A percentile compares a stretch with the other conserved stretches of the same genome.
Evolutionary conservation across 305 asterid genomes (phyloP).

Genomic region (Fraxinus albicans): DNA sequence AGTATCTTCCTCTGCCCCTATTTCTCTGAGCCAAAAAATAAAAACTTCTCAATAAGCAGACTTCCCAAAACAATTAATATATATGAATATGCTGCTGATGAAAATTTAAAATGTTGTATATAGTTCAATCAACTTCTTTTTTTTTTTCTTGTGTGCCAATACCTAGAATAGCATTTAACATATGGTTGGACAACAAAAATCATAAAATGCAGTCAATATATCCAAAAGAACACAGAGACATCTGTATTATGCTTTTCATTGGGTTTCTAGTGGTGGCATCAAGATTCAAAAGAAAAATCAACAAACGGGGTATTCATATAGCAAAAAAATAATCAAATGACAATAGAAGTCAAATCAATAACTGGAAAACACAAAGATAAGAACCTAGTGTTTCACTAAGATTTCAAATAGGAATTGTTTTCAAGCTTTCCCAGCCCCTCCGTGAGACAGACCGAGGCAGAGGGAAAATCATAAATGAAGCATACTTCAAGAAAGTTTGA

Average conservation of each 20-base stretch:
- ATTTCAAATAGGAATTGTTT: background rate
- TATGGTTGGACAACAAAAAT: background rate
- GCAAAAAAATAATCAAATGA: background rate
- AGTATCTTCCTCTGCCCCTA: constrained; percentile 43
- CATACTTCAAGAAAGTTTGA: constrained; percentile 12
- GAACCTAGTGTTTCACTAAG: background rate
- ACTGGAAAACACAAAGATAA: background rate
- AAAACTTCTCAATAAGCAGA: background rate
- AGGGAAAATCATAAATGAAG: constrained; percentile 1
- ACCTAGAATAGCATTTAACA: background rate
- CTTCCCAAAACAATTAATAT: background rate
- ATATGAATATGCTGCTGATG: background rate
- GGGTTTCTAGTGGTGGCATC: background rate
- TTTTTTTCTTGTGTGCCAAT: background rate
- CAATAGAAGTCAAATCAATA: background rate
- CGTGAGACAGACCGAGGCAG: background rate
- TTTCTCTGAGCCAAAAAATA: constrained; percentile 51
- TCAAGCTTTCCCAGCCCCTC: background rate
- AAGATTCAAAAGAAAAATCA: background rate
- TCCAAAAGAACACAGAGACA: background rate
- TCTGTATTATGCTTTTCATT: background rate
- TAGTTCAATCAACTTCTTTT: background rate
- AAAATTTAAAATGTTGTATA: background rate
- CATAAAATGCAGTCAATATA: background rate
- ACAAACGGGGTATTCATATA: background rate